Evolutionary conservation across 257 asterid species (phyloP).

Genomic region (Solanum ossicruentum): DNA sequence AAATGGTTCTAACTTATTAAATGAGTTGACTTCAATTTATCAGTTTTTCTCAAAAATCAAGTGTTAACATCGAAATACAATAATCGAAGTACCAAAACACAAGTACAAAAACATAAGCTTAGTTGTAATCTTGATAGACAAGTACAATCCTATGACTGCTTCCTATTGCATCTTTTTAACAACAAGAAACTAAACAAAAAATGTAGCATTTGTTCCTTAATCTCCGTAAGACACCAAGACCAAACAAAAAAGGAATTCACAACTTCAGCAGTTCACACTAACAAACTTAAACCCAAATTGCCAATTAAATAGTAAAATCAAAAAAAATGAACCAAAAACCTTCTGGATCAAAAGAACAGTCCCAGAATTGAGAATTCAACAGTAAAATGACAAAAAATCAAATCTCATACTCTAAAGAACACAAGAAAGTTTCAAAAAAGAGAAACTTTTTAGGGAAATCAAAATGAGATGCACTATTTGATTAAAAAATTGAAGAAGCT

Average conservation of each 20-base stretch:
- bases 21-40: no score
- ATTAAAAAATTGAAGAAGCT: no score
- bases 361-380: not conserved
- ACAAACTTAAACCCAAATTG: not conserved
- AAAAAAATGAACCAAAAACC: not conserved
- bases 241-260: conserved; percentile 11
- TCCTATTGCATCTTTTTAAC: no score
- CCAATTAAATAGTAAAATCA: not conserved
- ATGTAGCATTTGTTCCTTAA: no score
- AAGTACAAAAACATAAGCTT: no score
- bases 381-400: not conserved
- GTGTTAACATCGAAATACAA: no score
- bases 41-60: no score
- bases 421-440: not conserved
- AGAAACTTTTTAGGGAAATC: not conserved
- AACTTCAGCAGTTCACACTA: conserved; percentile 4
- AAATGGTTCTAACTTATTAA: no score
- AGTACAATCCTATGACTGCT: no score
- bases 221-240: not conserved
- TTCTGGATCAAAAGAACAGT: not conserved
- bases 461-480: not conserved
- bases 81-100: no score
- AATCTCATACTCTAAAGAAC: not conserved
- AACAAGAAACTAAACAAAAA: no score
- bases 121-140: no score